Conservation (phyloP, 805 yeast genomes). For the Candida pseudofarinosa region DNA sequence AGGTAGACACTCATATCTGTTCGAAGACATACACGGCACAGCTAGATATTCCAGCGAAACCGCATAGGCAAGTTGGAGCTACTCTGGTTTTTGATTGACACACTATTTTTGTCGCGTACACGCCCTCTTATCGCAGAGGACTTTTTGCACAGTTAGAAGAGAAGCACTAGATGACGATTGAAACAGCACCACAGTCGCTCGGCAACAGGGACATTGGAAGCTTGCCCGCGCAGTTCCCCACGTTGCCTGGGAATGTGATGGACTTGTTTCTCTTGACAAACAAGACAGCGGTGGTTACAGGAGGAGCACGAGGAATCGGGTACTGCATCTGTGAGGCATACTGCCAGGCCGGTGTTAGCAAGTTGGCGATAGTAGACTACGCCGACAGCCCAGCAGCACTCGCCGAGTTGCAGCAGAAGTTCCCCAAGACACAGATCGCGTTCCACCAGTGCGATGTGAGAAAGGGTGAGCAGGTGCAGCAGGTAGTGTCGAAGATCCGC, state of each 20-base stretch:
- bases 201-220: constrained; percentile 35
- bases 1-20: too few species aligned
- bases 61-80: too few species aligned
- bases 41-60: too few species aligned
- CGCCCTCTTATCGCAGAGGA: too few species aligned
- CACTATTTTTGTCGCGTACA: too few species aligned
- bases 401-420: constrained; percentile 20
- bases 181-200: constrained; percentile 17
- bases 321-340: constrained; percentile 32
- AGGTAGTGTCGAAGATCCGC: constrained; percentile 27
- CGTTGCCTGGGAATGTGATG: constrained; percentile 21
- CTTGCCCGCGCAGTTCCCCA: constrained; percentile 35
- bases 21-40: too few species aligned
- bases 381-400: constrained; percentile 25
- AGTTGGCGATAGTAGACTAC: constrained; percentile 41
- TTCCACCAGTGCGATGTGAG: constrained; percentile 38
- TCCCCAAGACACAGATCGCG: constrained; percentile 29
- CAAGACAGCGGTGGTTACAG: constrained; percentile 34
- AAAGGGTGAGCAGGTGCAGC: constrained; percentile 32
- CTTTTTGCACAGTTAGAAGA: too few species aligned
- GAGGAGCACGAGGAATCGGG: constrained; percentile 39
- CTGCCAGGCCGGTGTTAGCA: constrained; percentile 32
- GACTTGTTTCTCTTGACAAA: constrained; percentile 27
- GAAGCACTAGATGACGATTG: constrained; percentile 29
- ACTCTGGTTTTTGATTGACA: too few species aligned